A percentile compares a stretch with the other conserved stretches of the same genome.
These are phyloP conservation scores for Sclerotinia borealis DNA, from an alignment of 2,329 filamentous ascomycete species.

Conservation along the genomic window DNA sequence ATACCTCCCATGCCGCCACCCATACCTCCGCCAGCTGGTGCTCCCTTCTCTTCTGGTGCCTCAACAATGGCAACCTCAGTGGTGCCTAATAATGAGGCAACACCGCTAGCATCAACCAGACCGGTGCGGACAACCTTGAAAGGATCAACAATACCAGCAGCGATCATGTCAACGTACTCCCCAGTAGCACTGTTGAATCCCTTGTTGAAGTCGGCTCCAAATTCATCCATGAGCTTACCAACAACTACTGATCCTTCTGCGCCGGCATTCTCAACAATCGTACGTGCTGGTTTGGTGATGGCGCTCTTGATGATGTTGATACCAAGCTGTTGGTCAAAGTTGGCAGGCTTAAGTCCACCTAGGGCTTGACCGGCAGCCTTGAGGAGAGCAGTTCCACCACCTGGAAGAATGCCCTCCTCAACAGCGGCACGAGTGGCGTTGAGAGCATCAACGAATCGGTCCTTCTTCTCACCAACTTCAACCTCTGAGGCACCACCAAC, in stretches of 20 bases:
- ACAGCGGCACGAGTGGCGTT: slow-evolving; percentile 98
- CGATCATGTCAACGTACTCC: slow-evolving; percentile 98
- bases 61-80: slow-evolving; percentile 98
- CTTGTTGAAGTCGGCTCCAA: slow-evolving; percentile 89
- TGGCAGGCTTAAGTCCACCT: slow-evolving; percentile 72
- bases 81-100: slow-evolving; percentile 93
- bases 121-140: slow-evolving; percentile 99
- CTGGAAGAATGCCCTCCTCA: slow-evolving; percentile 97
- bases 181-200: slow-evolving; percentile 95
- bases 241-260: slow-evolving; percentile 93
- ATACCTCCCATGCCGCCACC: slow-evolving; percentile 65
- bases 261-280: slow-evolving; percentile 96
- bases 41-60: slow-evolving; percentile 82
- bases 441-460: slow-evolving; percentile 95
- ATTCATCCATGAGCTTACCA: slow-evolving; percentile 96
- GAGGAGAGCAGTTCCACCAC: slow-evolving; percentile 95
- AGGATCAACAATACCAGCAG: slow-evolving; percentile 92
- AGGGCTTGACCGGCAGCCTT: slow-evolving; percentile 93
- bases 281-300: slow-evolving; percentile 90
- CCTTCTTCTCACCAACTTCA: slow-evolving; percentile 99
- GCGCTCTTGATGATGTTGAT: slow-evolving; percentile 96
- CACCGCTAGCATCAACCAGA: slow-evolving; percentile 88
- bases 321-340: slow-evolving; percentile 99
- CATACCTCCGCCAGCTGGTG: slow-evolving; percentile 55
- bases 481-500: slow-evolving; percentile 96